Conservation (phyloP, 306 rosid species). For the Acacia acuminata region DNA sequence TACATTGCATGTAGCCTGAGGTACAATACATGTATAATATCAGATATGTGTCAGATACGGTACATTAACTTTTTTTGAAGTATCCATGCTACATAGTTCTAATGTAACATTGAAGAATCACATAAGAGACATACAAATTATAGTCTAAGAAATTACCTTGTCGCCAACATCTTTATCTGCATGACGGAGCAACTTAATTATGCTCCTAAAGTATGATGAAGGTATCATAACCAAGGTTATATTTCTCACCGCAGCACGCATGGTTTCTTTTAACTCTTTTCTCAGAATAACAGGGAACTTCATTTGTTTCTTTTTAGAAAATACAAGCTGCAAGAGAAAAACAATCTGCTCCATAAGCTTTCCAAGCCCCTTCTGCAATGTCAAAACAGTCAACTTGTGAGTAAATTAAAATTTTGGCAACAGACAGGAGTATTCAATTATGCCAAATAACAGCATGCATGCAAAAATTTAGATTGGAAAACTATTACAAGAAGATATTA, state of each 20-base stretch:
- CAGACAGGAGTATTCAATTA: neutral
- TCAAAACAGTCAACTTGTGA: slow-evolving; percentile 17
- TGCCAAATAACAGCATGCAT: slow-evolving; percentile 5
- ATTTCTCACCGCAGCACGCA: slow-evolving; percentile 60
- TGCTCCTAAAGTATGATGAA: slow-evolving; percentile 61
- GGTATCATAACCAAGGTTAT: slow-evolving; percentile 59
- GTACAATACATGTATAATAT: neutral
- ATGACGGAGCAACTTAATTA: slow-evolving; percentile 62
- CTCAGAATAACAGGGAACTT: slow-evolving; percentile 47
- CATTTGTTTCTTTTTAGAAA: slow-evolving; percentile 55
- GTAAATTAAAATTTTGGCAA: neutral
- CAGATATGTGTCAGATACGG: neutral
- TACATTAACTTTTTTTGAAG: neutral
- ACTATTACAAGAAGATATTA: neutral
- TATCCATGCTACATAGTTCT: neutral
- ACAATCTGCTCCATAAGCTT: slow-evolving; percentile 76
- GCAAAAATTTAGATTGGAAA: neutral
- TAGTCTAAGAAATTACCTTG: slow-evolving; percentile 55
- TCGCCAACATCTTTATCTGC: slow-evolving; percentile 58
- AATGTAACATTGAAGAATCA: neutral
- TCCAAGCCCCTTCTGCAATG: slow-evolving; percentile 58
- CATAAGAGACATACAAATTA: neutral
- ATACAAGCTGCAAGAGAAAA: slow-evolving; percentile 58
- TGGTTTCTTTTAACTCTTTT: slow-evolving; percentile 63
- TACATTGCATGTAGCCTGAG: neutral